Conservation (phyloP, 1,284 basidiomycete genomes). For the Vanrija humicola region DNA sequence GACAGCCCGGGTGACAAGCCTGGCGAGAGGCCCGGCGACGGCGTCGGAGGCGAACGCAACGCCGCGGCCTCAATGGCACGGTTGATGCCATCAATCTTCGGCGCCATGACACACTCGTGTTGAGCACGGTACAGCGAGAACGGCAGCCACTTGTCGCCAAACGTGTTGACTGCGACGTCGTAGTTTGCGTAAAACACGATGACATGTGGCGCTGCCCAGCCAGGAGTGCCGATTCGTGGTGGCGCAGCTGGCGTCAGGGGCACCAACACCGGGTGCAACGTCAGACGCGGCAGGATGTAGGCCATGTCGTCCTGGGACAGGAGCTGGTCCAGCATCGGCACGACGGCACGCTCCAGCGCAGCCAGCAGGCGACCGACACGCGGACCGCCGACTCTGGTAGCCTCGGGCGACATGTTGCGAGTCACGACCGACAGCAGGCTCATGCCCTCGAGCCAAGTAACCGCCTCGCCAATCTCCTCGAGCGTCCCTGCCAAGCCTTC, state of each 20-base stretch:
- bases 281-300: slow-evolving; percentile 42
- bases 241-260: slow-evolving; percentile 35
- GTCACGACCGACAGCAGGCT: slow-evolving; percentile 44
- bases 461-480: slow-evolving; percentile 47
- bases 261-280: slow-evolving; percentile 40
- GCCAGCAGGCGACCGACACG: slow-evolving; percentile 30
- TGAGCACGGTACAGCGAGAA: slow-evolving; percentile 50
- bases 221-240: slow-evolving; percentile 10
- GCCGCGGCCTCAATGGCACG: slow-evolving; percentile 5
- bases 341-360: slow-evolving; percentile 39
- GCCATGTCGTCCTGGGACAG: slow-evolving; percentile 42
- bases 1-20: neutral
- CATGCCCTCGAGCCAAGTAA: slow-evolving; percentile 45
- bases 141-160: slow-evolving; percentile 49
- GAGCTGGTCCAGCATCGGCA: slow-evolving; percentile 46
- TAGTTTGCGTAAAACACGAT: slow-evolving; percentile 51
- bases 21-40: neutral
- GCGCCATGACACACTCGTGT: slow-evolving; percentile 48
- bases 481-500: slow-evolving; percentile 33
- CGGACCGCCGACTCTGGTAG: slow-evolving; percentile 20
- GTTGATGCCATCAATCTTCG: slow-evolving; percentile 20
- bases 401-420: slow-evolving; percentile 31
- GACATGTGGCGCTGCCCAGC: slow-evolving; percentile 45
- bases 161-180: slow-evolving; percentile 47
- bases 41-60: slow-evolving; percentile 1